Evolutionary conservation across 805 yeast genomes (phyloP), one percentile per base, ranked within the genome.

Genomic region (Kluyveromyces siamensis): DNA sequence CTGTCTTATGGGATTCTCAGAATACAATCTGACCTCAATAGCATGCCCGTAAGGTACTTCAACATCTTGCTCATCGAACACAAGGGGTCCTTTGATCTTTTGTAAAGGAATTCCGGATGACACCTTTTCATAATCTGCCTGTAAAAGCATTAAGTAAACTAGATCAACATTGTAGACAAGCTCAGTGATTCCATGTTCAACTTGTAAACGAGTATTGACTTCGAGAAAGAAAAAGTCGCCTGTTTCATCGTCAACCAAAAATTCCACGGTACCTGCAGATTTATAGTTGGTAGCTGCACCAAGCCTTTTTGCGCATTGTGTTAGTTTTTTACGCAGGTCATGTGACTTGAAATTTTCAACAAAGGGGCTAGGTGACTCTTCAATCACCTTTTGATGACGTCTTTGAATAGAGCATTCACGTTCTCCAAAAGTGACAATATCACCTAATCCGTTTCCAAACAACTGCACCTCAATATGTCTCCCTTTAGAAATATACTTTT

Each of bases 261-360:
- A 91, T 69, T 91, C 99, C 58, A 93, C 96, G 7, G 99, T 91
- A 67, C 98, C 99, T 39, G 98, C 98, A 69, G 96, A 82, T 69
- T 87, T 89, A 72, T 93, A 91, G 58, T 87, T 83, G 83, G 91
- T 80, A 25, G 84, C 72, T 1, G 89, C 70, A 43, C 84, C 96
- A 52, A 91, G 73, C 47, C 81, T 83, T 66, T 87, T 96, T 40
- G 96, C 87, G 41, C 96, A 91, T 47, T 73, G 72, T 68, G 90
- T 80, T 84, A 91, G 25, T 21, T 21, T 21, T 21, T 21, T 21
- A 21, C 25, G 25, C 25, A 21, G 25, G 25, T 81, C 46, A 72
- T 75, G 40, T 67, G 67, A 59, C 96, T 77, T 2, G 96, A 88
- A 6, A 76, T 65, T 49, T 80, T 88, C 6, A 96, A 95, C 55